phyloP scores from a whole-genome alignment of 2,329 filamentous ascomycete genomes.

The Cladobotryum protrusum region DNA sequence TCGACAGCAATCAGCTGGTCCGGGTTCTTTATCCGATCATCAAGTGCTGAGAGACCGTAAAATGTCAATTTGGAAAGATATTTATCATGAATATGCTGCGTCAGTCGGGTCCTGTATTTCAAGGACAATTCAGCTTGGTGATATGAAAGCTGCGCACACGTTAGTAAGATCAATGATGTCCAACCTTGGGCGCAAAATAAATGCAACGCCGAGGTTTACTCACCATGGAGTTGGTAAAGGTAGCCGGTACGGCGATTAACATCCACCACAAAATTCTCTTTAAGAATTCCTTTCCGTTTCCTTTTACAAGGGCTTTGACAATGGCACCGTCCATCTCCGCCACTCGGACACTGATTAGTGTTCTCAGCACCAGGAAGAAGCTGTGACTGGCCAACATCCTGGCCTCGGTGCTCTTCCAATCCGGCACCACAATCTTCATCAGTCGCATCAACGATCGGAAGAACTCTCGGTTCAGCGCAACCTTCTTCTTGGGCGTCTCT shows the following conservation, averaged over 20 bases:
- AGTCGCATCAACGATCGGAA: conserved; percentile 69
- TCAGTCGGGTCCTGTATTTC: conserved; percentile 86
- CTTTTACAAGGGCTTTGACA: conserved; percentile 86
- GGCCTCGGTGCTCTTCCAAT: conserved; percentile 83
- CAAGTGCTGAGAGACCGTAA: conserved; percentile 89
- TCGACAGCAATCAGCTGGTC: conserved; percentile 97
- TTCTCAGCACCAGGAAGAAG: conserved; percentile 84
- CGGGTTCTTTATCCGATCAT: conserved; percentile 97
- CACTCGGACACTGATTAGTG: conserved; percentile 89
- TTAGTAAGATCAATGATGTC: neutral
- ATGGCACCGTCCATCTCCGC: conserved; percentile 91
- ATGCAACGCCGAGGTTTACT: conserved; percentile 29
- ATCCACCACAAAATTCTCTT: conserved; percentile 96
- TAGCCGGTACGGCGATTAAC: conserved; percentile 90
- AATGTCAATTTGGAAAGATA: conserved; percentile 98
- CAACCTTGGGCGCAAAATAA: neutral
- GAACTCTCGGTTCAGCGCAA: conserved; percentile 84
- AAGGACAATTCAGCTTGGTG: conserved; percentile 93
- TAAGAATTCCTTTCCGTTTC: conserved; percentile 84
- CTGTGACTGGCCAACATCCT: conserved; percentile 83
- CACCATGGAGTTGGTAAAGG: conserved; percentile 98
- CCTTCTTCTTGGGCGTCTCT: conserved; percentile 60
- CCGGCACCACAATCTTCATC: conserved; percentile 81
- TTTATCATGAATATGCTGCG: conserved; percentile 90
- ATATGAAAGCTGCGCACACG: conserved; percentile 66